Evolutionary conservation across 2,329 filamentous ascomycete species (phyloP), one percentile per base, ranked within the genome.

Genomic region (Cordyceps farinosa): DNA sequence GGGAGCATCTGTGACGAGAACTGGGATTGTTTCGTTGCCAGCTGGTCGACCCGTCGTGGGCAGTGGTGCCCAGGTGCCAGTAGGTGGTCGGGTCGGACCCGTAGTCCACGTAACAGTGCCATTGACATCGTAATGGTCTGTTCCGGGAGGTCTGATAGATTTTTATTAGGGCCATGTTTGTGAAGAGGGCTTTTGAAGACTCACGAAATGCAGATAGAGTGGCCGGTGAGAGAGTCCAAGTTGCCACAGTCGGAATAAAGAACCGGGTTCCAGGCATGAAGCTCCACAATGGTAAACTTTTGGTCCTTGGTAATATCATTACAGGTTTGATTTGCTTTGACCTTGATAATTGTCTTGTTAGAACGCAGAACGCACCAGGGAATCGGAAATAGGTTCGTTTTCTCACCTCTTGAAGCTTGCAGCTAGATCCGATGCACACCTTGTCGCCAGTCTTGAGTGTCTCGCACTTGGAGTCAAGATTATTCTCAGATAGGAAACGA

Each of bases 171-270:
- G 10, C 10, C 11, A 1, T 8, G 30, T 13, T 50, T 4, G 47
- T 29, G 13, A 50, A 30, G 13, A 9, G 10, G 8, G 11, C 9
- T n/a, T 36, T n/a, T 22, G 7, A 22, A 34, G 17, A 53, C 50
- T 53, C n/a, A 53, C 50, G 50, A 53, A 7, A 53, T 38, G 50
- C 50, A 53, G 50, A 53, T 53, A n/a, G 50, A 36, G n/a, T 53
- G 50, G 32, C 50, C 50, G 32, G 36, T 17, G 50, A 53, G 50
- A 27, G 50, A 36, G 30, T 53, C 50, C 17, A 53, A 7, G 32
- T 53, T 53, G 32, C 50, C 50, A 13, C 50, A 53, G 50, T 53
- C 50, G 32, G 50, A 38, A 10, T 53, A 38, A 7, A 53, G 50
- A n/a, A 53, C 17, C 7, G 50, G 50, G 32, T 53, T 53, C 50